Evolutionary conservation across 495 filamentous ascomycete genomes (phyloP), one percentile per base, ranked within the genome.

Genomic region (Penicillium waksmanii): DNA sequence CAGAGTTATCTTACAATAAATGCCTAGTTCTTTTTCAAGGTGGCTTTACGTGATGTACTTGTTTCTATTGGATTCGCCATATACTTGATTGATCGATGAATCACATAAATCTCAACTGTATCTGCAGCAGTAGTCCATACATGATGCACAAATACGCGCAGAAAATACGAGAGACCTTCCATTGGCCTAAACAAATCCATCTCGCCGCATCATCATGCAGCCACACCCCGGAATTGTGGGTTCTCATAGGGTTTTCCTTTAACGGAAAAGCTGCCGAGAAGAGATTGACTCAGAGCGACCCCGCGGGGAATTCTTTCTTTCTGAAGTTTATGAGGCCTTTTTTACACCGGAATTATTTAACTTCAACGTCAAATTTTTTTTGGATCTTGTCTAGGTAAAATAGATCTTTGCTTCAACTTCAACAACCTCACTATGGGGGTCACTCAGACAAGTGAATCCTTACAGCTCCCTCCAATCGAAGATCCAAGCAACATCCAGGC

Each of bases 241-340:
- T 18, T 44, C 42, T 44, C 42, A 17, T 44, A 9, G 17, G 17
- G 4, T 7, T 44, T 44, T 44, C 42, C 42, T 18, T 44, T 48
- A 27, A 48, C 46, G 46, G 46, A 23, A 48, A 48, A 48, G 19
- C 19, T 25, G 46, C 46, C 46, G 46, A 48, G 46, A 48, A 48
- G 46, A 48, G 46, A 48, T 13, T 48, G 42, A 44, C 15, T 44
- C 42, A 44, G 15, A 19, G 17, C 15, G 10, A n/a, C 42, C 36
- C 42, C 17, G 42, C 42, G 42, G 42, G 42, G 42, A 44, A 18
- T 21, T 44, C 42, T 6, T 44, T 21, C 17, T n/a, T 40, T 23
- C 23, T 23, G 10, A 40, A 40, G 10, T 31, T 31, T 7, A 7
- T 31, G 27, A 31, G 6, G 23, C n/a, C n/a, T n/a, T 23, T 5